Evolutionary conservation across 1,284 basidiomycete genomes (phyloP).

Genomic region (Pulchroboletus neoregius): DNA sequence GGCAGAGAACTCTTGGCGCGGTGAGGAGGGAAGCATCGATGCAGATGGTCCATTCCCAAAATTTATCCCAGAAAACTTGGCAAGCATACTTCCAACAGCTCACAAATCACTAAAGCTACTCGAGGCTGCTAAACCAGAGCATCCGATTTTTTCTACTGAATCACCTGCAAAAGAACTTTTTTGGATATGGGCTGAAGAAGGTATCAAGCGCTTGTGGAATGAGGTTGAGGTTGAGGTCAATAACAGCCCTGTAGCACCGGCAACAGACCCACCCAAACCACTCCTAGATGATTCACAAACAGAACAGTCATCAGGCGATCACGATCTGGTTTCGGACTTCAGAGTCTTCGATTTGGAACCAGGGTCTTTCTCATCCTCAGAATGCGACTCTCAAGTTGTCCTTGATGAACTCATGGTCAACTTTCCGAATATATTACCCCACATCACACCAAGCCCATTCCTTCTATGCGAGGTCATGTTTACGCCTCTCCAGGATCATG

Average conservation of each 20-base stretch:
- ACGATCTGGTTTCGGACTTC: constrained; percentile 45
- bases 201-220: constrained; percentile 45
- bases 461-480: constrained; percentile 59
- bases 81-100: constrained; percentile 54
- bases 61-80: constrained; percentile 53
- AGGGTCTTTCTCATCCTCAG: constrained; percentile 38
- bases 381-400: constrained; percentile 27
- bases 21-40: constrained; percentile 38
- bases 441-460: constrained; percentile 58
- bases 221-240: constrained; percentile 4
- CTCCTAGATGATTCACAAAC: neutral
- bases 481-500: constrained; percentile 52
- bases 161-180: constrained; percentile 35
- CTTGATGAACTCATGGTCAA: constrained; percentile 47
- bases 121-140: constrained; percentile 55
- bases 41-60: constrained; percentile 45
- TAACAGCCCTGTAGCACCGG: neutral
- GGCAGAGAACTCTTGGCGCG: constrained; percentile 37
- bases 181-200: constrained; percentile 65
- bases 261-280: neutral
- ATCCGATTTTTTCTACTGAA: constrained; percentile 44
- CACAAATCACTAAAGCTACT: constrained; percentile 64
- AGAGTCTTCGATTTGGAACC: constrained; percentile 65
- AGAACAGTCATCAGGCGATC: constrained; percentile 5
- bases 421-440: constrained; percentile 58